Conservation (phyloP, 805 yeast species). For the Metschnikowia colocasiae region DNA sequence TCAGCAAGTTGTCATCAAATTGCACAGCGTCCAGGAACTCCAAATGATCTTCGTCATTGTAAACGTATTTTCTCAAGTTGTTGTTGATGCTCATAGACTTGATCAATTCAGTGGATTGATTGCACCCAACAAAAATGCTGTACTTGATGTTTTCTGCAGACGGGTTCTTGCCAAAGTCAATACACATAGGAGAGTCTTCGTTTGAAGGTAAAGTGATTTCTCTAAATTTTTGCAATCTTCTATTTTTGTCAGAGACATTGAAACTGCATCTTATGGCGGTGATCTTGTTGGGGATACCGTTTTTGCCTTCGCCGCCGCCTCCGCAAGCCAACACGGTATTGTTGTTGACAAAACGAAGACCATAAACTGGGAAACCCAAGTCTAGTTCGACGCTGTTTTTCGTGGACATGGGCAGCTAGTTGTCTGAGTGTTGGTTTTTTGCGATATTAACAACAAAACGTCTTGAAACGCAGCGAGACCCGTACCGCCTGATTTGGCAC, state of each 20-base stretch:
- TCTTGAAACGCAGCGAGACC: conserved; percentile 5
- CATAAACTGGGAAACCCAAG: conserved; percentile 76
- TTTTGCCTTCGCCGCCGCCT: conserved; percentile 94
- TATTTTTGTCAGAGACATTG: conserved; percentile 38
- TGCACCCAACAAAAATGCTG: conserved; percentile 68
- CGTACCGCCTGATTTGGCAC: conserved; percentile 2
- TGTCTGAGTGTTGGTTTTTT: not conserved
- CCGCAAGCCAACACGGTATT: conserved; percentile 71
- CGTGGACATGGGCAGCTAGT: conserved; percentile 11
- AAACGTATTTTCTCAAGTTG: conserved; percentile 66
- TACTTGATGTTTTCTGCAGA: conserved; percentile 30
- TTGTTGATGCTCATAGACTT: conserved; percentile 56
- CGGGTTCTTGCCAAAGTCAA: conserved; percentile 44
- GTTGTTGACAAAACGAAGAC: conserved; percentile 64
- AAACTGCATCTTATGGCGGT: conserved; percentile 61
- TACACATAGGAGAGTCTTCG: conserved; percentile 86
- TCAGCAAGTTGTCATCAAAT: conserved; percentile 42
- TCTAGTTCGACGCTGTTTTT: conserved; percentile 33
- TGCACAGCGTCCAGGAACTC: conserved; percentile 60
- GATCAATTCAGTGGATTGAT: conserved; percentile 59
- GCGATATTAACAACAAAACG: conserved; percentile 5
- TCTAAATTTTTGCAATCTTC: conserved; percentile 52
- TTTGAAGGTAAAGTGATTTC: conserved; percentile 57
- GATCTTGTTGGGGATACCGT: conserved; percentile 82
- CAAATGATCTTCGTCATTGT: conserved; percentile 53